These are phyloP conservation scores for Kentomonas sorsogonicus DNA, from an alignment of 208 protist genomes.

Conservation along the genomic window DNA sequence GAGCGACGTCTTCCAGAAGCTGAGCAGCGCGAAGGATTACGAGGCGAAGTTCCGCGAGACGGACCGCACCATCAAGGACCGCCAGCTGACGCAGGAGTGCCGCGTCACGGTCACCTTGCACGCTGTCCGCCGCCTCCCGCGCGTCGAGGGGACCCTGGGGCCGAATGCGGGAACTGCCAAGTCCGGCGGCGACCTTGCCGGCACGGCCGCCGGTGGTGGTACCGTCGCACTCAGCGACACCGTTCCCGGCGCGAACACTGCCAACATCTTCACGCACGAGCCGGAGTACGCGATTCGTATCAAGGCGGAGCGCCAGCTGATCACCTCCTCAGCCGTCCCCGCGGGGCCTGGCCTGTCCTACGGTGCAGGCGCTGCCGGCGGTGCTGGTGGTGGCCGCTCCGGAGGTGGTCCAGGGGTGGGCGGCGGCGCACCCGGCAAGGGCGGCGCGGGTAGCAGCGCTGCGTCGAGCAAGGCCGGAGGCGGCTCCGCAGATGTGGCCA, in stretches of 20 bases:
- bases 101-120: conserved; percentile 33
- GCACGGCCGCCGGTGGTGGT: too few species aligned
- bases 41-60: conserved; percentile 40
- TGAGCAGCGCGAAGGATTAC: conserved; percentile 24
- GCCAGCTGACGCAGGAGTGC: conserved; percentile 15
- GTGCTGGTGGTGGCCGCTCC: too few species aligned
- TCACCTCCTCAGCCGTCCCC: conserved; percentile 1
- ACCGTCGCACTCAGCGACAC: too few species aligned
- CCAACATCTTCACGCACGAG: too few species aligned
- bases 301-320: not conserved
- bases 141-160: not conserved
- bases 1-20: conserved; percentile 7
- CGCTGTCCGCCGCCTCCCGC: conserved; percentile 25
- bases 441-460: too few species aligned
- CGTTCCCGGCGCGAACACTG: not conserved
- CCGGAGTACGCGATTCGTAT: not conserved
- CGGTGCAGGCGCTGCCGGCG: too few species aligned
- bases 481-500: not conserved
- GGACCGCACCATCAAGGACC: conserved; percentile 32
- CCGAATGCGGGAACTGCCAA: too few species aligned
- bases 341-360: too few species aligned
- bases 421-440: too few species aligned
- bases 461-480: too few species aligned
- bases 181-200: too few species aligned
- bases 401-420: too few species aligned